Evolutionary conservation across 2,329 filamentous ascomycete species (phyloP).

Genomic region (Colletotrichum shisoi): DNA sequence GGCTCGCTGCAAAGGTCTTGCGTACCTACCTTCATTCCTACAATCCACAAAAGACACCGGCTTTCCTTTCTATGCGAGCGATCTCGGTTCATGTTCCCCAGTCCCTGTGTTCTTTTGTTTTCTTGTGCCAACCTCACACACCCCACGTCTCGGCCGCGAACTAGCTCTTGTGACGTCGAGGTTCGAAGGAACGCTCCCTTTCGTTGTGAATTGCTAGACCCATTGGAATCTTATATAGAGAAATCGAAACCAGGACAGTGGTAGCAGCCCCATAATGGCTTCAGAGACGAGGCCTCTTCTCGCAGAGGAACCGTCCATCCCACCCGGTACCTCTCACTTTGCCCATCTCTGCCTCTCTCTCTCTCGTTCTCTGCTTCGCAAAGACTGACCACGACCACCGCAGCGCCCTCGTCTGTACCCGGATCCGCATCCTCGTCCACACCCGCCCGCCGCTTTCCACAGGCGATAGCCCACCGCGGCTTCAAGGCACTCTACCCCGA

Average conservation of each 20-base stretch:
- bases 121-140: background rate
- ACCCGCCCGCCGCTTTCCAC: constrained; percentile 59
- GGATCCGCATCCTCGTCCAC: constrained; percentile 39
- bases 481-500: constrained; percentile 82
- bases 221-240: background rate
- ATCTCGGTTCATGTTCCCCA: background rate
- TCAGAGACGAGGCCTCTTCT: constrained; percentile 15
- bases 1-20: background rate
- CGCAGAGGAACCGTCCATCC: background rate
- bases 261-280: background rate
- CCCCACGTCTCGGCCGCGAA: background rate
- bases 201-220: background rate
- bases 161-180: background rate
- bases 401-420: constrained; percentile 46
- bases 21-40: too few relatives aligned
- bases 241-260: background rate
- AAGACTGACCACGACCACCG: background rate
- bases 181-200: background rate
- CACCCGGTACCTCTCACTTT: constrained; percentile 12
- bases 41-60: background rate
- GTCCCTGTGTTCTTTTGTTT: too few relatives aligned
- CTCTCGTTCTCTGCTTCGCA: background rate
- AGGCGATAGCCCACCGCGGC: constrained; percentile 80
- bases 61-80: background rate
- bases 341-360: background rate